Evolutionary conservation across 169 alveolate genomes (phyloP), one percentile per base, ranked within the genome.

Genomic region (Plasmodium chabaudi): DNA sequence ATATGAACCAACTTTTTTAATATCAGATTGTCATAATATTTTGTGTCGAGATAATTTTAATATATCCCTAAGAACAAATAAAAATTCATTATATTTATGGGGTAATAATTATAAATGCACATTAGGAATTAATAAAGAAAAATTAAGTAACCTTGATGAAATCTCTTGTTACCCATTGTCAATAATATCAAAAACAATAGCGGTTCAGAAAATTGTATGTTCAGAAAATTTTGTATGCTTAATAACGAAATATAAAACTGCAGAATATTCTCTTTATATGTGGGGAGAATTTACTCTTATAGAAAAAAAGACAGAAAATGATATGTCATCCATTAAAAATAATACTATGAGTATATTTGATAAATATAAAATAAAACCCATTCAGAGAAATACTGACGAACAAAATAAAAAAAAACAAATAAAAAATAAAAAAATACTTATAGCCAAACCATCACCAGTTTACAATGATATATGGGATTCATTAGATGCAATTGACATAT

Each of bases 1-100:
- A 56, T 57, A 84, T 79, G 71, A 63, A 21, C 74, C 96, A 72
- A 27, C 53, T 46, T 44, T 74, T 72, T 77, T 94, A 94, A 84
- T 94, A 79, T 64, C 89, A 57, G 84, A 61, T 3, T 55, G 92
- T 91, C 46, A 92, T 42, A 23, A 47, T 47, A 71, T 86, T 42
- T 23, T 60, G 5, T 86, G 91, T 86, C 59, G 44, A 23, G 91
- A 86, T 53, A 63, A 69, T 46, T 86, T 69, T 63, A 86, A 86
- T 49, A 73, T 86, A 39, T 46, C 63, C 10, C 55, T 86, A 57
- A 56, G 64, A 46, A 53, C 68, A 25, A 25, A 70, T 42, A 86
- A 55, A 70, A 69, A 64, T 55, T 69, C 91, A 3, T 27, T 86
- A 6, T 86, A 86, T 53, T 19, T 86, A 46, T 86, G 91, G 91